Base-by-base conservation (phyloP, 1,139 yeast genomes). In the Saccharomyces hybrid region DNA sequence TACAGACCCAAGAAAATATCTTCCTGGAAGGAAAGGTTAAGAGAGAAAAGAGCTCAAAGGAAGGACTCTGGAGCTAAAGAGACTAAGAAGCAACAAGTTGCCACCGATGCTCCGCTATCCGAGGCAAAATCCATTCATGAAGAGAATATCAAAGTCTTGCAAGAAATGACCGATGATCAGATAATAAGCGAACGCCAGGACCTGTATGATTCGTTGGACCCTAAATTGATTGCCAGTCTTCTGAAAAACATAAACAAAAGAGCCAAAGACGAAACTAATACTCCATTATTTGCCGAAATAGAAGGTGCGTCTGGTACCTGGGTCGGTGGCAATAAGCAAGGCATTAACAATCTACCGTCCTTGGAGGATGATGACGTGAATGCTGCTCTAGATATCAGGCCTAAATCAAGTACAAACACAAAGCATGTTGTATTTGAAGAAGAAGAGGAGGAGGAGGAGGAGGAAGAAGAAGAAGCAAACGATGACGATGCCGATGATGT, bases 121-220 rank as follows among this genome's bases (percentile, higher is more conserved):
- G 96, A 88, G 62, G 80, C 84, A 0, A 91, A 85, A 62, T 78
- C 80, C 64, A 88, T 91, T 38, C 93, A 88, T 68, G 69, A 78
- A 55, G 96, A 91, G 64, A 91, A 91, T 68, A 67, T 86, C 60
- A 81, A 82, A 48, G 75, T 77, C 52, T 69, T 93, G 56, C 72
- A 83, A 26, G 68, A 71, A 14, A 86, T 91, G 95, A 74, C 85
- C 1, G 76, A 75, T 1, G 84, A 79, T 26, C 91, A 91, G 63
- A 79, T 88, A 31, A 75, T 77, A 29, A 71, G 74, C 48, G 95
- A 88, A 62, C 76, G 81, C 59, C 80, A 81, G 59, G 96, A 88
- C 63, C 71, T 93, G 46, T 61, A 88, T 55, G 78, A 78, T 12
- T 75, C 79, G 1, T 75, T 91, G 69, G 84, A 88, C 67, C 95